Percentiles rank a stretch among this genome's conserved stretches.
phyloP scores from a whole-genome alignment of 2,329 filamentous ascomycete species.

The Colletotrichum sp. region DNA sequence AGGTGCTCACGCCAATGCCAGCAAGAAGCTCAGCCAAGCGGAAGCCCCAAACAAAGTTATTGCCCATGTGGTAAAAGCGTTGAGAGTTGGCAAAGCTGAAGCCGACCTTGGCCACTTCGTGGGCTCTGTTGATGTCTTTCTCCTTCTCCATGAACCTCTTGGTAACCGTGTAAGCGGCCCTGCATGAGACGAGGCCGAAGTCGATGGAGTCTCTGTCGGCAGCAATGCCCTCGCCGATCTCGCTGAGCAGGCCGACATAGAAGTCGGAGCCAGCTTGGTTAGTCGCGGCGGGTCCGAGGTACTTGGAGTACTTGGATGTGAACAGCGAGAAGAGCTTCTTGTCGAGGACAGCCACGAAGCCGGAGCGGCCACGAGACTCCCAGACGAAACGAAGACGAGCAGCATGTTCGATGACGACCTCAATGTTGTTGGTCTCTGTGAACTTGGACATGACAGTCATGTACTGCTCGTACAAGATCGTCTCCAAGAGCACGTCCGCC shows the following conservation, averaged over 20 bases:
- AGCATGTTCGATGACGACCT: conserved; percentile 39
- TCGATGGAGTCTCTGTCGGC: conserved; percentile 33
- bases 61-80: conserved; percentile 41
- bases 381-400: conserved; percentile 42
- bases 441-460: conserved; percentile 26
- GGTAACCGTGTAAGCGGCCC: conserved; percentile 26
- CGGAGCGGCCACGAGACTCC: conserved; percentile 27
- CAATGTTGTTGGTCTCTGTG: conserved; percentile 28
- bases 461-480: conserved; percentile 41
- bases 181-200: conserved; percentile 42
- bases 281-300: conserved; percentile 25
- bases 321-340: conserved; percentile 43
- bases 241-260: conserved; percentile 43
- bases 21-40: conserved; percentile 49
- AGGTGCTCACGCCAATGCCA: conserved; percentile 36
- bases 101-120: conserved; percentile 45
- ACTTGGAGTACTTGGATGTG: conserved; percentile 34
- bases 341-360: conserved; percentile 43
- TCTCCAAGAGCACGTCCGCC: conserved; percentile 40
- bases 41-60: conserved; percentile 47
- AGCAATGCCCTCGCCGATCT: conserved; percentile 37
- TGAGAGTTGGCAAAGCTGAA: conserved; percentile 47
- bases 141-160: conserved; percentile 37
- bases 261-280: conserved; percentile 39
- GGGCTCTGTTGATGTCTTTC: conserved; percentile 42